phyloP scores from a whole-genome alignment of 1,284 basidiomycete genomes.

The Sporisorium graminicola region DNA sequence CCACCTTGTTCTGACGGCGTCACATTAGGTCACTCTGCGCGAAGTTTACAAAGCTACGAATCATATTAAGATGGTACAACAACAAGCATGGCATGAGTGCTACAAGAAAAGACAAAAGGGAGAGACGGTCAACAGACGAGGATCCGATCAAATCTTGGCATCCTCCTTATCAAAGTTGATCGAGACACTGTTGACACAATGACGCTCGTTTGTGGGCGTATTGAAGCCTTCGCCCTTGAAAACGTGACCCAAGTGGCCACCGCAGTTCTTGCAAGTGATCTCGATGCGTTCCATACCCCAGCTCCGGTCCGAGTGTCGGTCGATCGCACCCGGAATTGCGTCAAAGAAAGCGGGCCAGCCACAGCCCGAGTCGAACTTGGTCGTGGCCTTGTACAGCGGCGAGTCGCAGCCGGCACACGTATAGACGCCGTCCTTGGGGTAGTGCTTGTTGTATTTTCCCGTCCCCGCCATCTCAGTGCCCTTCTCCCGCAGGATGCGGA shows the following conservation, averaged over 20 bases:
- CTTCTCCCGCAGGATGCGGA: slow-evolving; percentile 85
- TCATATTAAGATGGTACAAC: neutral
- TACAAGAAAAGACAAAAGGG: too few relatives aligned
- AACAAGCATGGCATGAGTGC: too few relatives aligned
- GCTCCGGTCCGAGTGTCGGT: slow-evolving; percentile 71
- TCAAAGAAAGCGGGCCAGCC: slow-evolving; percentile 99
- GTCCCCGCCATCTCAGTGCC: slow-evolving; percentile 85
- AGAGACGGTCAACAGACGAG: too few relatives aligned
- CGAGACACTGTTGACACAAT: slow-evolving; percentile 84
- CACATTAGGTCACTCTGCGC: neutral
- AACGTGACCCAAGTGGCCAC: slow-evolving; percentile 91
- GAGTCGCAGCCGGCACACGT: slow-evolving; percentile 70
- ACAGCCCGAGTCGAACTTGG: slow-evolving; percentile 93
- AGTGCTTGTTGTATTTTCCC: slow-evolving; percentile 81
- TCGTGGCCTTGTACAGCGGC: slow-evolving; percentile 75
- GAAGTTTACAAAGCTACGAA: too few relatives aligned
- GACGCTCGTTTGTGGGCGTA: slow-evolving; percentile 77
- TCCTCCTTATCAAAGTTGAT: slow-evolving; percentile 80
- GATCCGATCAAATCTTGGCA: slow-evolving; percentile 47
- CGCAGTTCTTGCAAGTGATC: slow-evolving; percentile 82
- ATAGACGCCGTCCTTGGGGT: slow-evolving; percentile 77
- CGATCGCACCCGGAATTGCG: slow-evolving; percentile 90
- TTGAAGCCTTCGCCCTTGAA: slow-evolving; percentile 85
- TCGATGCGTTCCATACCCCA: slow-evolving; percentile 75
- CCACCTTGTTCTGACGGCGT: slow-evolving; percentile 14